Percentiles rank a stretch among this genome's conserved stretches.
Conservation (phyloP, 352 stramenopile species). For the Phytophthora multivora region DNA sequence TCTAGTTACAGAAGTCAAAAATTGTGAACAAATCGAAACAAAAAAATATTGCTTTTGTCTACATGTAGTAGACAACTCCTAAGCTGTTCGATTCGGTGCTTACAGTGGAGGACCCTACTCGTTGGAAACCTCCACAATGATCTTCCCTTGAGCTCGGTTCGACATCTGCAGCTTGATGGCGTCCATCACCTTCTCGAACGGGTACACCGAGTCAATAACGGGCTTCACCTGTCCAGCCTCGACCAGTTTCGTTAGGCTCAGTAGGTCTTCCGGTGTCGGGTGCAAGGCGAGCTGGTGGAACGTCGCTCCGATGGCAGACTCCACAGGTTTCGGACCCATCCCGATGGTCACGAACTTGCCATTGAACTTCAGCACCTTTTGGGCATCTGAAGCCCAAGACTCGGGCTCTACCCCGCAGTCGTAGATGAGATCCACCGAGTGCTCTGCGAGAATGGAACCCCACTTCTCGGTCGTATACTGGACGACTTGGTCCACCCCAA, state of each 20-base stretch:
- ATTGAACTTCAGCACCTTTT: constrained; percentile 33
- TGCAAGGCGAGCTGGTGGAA: constrained; percentile 18
- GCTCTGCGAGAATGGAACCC: constrained; percentile 23
- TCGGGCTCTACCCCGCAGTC: constrained; percentile 28
- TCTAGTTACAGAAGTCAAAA: too few relatives aligned
- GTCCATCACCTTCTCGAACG: constrained; percentile 52
- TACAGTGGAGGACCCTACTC: constrained; percentile 21
- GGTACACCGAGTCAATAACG: constrained; percentile 48
- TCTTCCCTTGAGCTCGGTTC: constrained; percentile 59
- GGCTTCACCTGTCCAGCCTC: constrained; percentile 35
- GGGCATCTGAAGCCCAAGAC: constrained; percentile 23
- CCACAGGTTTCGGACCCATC: constrained; percentile 23
- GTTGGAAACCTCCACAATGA: constrained; percentile 50
- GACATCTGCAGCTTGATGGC: constrained; percentile 54
- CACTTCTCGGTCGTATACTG: constrained; percentile 55
- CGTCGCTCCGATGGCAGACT: constrained; percentile 26
- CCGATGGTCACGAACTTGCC: constrained; percentile 38
- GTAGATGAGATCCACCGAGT: constrained; percentile 44
- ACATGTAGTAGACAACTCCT: too few relatives aligned
- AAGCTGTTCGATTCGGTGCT: too few relatives aligned
- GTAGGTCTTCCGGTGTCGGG: constrained; percentile 12
- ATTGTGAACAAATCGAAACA: too few relatives aligned
- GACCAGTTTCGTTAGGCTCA: constrained; percentile 29
- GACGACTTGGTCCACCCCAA: constrained; percentile 48
- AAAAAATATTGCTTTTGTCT: too few relatives aligned